A percentile compares a stretch with the other conserved stretches of the same genome.
Conservation (phyloP, 2,329 filamentous ascomycete genomes). For the Trichophyton verrucosum region DNA sequence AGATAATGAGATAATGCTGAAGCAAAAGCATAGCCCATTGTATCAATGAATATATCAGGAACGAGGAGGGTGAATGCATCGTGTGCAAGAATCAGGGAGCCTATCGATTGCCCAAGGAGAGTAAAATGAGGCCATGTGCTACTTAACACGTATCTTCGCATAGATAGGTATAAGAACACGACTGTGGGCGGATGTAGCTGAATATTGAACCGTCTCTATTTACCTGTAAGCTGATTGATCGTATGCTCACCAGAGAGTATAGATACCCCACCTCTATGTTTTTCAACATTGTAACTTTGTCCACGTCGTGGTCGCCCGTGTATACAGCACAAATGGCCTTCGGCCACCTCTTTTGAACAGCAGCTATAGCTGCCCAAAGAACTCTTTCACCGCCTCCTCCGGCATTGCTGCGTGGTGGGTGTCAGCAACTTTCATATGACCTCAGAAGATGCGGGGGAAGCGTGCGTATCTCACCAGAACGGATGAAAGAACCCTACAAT, state of each 20-base stretch:
- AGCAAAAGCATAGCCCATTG: slow-evolving; percentile 93
- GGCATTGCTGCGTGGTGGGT: slow-evolving; percentile 57
- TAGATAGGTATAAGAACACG: slow-evolving; percentile 81
- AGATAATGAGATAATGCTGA: slow-evolving; percentile 70
- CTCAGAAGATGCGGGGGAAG: background rate
- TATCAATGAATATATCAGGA: slow-evolving; percentile 90
- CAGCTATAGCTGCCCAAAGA: slow-evolving; percentile 86
- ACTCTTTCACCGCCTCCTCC: slow-evolving; percentile 92
- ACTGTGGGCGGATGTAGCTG: slow-evolving; percentile 69
- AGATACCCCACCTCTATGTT: slow-evolving; percentile 59
- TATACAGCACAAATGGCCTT: slow-evolving; percentile 84
- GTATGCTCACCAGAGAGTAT: background rate
- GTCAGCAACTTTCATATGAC: background rate
- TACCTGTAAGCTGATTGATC: background rate
- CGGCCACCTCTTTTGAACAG: slow-evolving; percentile 80
- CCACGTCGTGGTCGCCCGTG: slow-evolving; percentile 83
- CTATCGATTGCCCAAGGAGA: slow-evolving; percentile 82
- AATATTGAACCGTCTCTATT: slow-evolving; percentile 79
- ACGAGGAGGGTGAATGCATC: slow-evolving; percentile 87
- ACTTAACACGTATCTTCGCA: slow-evolving; percentile 71
- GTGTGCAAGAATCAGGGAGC: slow-evolving; percentile 75
- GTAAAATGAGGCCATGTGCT: slow-evolving; percentile 88
- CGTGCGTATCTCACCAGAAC: slow-evolving; percentile 58
- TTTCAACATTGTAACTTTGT: slow-evolving; percentile 64
- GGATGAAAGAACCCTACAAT: slow-evolving; percentile 95